phyloP scores from a whole-genome alignment of 2,329 filamentous ascomycete genomes.

The Rhinocladiella mackenziei region DNA sequence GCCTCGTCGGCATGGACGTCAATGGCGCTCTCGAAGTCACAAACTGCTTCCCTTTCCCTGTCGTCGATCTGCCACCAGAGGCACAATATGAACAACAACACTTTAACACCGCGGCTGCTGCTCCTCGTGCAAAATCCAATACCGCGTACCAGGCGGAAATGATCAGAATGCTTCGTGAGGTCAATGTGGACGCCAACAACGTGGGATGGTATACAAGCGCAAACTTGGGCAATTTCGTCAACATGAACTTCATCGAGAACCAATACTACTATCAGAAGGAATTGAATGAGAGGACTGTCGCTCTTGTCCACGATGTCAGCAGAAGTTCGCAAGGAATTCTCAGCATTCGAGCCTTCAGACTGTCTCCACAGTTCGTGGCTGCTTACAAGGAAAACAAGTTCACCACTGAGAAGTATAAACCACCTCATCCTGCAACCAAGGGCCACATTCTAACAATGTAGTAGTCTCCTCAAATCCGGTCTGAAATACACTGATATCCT shows the following conservation, averaged over 20 bases:
- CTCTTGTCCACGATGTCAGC: constrained; percentile 91
- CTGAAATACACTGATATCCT: constrained; percentile 92
- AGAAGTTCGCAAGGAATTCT: constrained; percentile 88
- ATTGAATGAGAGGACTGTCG: constrained; percentile 77
- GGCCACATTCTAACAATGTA: constrained; percentile 29
- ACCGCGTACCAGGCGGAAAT: constrained; percentile 88
- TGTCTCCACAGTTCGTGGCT: constrained; percentile 81
- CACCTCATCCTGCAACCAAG: not conserved
- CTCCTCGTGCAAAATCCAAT: constrained; percentile 88
- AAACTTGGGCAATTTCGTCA: constrained; percentile 98
- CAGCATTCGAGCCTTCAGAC: constrained; percentile 83
- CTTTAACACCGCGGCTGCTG: constrained; percentile 74
- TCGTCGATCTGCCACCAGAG: constrained; percentile 67
- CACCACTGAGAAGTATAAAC: constrained; percentile 80
- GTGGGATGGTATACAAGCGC: constrained; percentile 98
- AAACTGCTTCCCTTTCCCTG: constrained; percentile 91
- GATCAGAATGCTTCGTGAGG: constrained; percentile 93
- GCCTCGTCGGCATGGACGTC: constrained; percentile 88
- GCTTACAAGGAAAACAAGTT: constrained; percentile 98
- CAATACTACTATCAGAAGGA: constrained; percentile 96
- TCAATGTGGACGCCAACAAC: constrained; percentile 97
- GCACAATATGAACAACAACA: constrained; percentile 66
- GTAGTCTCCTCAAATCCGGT: constrained; percentile 87
- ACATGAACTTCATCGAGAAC: constrained; percentile 93
- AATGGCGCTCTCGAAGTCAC: constrained; percentile 80